Percentiles rank a stretch among this genome's conserved stretches.
Evolutionary conservation across 140 eudicot species (phyloP).

Genomic region (Senecio squalidus): DNA sequence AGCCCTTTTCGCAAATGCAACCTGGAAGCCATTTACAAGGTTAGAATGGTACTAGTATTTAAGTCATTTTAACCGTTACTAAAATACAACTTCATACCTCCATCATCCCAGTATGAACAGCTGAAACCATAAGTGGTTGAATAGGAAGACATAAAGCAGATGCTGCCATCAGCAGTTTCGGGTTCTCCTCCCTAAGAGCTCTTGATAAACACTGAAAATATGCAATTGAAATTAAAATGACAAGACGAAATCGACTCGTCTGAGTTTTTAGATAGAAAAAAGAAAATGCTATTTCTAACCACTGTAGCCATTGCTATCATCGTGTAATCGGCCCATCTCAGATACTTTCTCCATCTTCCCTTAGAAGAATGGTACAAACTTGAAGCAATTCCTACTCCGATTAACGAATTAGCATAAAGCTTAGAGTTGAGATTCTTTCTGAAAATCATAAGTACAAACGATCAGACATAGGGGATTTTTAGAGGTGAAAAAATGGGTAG

Average conservation of each 20-base stretch:
- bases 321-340: slow-evolving; percentile 98
- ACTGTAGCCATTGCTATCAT: slow-evolving; percentile 95
- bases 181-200: slow-evolving; percentile 82
- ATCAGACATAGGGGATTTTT: neutral
- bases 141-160: slow-evolving; percentile 83
- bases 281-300: slow-evolving; percentile 39
- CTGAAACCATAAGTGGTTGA: slow-evolving; percentile 96
- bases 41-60: too few species aligned
- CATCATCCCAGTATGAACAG: slow-evolving; percentile 96
- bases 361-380: slow-evolving; percentile 90
- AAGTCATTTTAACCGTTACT: too few species aligned
- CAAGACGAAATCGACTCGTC: neutral
- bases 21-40: slow-evolving; percentile 27
- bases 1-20: slow-evolving; percentile 82
- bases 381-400: slow-evolving; percentile 95
- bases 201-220: slow-evolving; percentile 76
- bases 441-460: slow-evolving; percentile 15
- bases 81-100: slow-evolving; percentile 51
- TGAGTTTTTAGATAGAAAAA: neutral
- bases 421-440: slow-evolving; percentile 84
- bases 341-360: slow-evolving; percentile 69
- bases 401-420: slow-evolving; percentile 87
- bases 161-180: slow-evolving; percentile 84
- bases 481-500: too few species aligned
- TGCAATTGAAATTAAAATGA: neutral